phyloP scores from a whole-genome alignment of 2,329 filamentous ascomycete genomes.

The Arachnopeziza araneosa region DNA sequence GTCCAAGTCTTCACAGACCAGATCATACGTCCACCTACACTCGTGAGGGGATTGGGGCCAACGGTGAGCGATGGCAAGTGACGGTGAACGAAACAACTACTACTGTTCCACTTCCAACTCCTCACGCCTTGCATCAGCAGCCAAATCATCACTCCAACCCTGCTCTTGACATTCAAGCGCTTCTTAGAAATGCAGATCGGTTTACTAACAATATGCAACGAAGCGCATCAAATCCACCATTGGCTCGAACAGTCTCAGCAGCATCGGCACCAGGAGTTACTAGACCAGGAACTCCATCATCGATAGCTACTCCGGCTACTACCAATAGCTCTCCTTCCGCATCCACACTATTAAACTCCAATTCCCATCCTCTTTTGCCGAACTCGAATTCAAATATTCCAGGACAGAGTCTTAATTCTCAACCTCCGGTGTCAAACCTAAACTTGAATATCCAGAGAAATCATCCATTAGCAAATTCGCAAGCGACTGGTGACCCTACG shows the following conservation, averaged over 20 bases:
- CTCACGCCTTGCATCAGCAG: constrained; percentile 12
- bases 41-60: constrained; percentile 44
- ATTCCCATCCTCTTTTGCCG: neutral
- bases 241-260: constrained; percentile 2
- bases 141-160: constrained; percentile 12
- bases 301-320: constrained; percentile 10
- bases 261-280: constrained; percentile 5
- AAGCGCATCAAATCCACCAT: constrained; percentile 18
- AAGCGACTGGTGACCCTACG: constrained; percentile 35
- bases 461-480: constrained; percentile 9
- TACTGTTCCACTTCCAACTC: constrained; percentile 17
- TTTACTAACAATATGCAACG: constrained; percentile 17
- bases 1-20: constrained; percentile 28
- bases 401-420: neutral
- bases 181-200: constrained; percentile 24
- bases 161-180: constrained; percentile 22
- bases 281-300: constrained; percentile 6
- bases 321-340: constrained; percentile 13
- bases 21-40: constrained; percentile 39
- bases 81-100: constrained; percentile 42
- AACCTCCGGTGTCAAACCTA: constrained; percentile 4
- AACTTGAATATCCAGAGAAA: constrained; percentile 9
- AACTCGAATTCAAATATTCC: neutral
- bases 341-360: constrained; percentile 6
- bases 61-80: constrained; percentile 47